Evolutionary conservation across 2,329 filamentous ascomycete species (phyloP), one percentile per base, ranked within the genome.

Genomic region (Pseudogymnoascus sp.): DNA sequence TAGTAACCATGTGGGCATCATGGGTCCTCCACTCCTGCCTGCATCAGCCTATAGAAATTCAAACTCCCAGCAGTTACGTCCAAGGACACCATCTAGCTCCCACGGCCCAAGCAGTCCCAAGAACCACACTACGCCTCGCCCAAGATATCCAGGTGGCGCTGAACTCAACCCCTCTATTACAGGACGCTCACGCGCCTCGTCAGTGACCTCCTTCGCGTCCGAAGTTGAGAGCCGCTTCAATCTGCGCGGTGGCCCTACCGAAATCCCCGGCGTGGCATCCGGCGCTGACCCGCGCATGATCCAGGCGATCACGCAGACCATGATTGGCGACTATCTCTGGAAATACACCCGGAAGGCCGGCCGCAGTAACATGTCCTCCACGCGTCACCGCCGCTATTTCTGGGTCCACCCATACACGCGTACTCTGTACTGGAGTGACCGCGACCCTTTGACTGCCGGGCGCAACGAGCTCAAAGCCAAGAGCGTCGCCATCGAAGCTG

Each of bases 241-340:
- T 70, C 86, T 90, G 38, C 80, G 83, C 9, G 74, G 81, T 61
- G 81, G 81, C 57, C 77, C 83, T 59, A 68, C 77, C 5, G 74
- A 76, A 60, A 76, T 78, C 26, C 73, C 77, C 52, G 86, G 85
- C 12, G 81, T 94, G 62, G 82, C 84, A 8, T 78, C 84, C 18
- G 82, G 82, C 64, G 95, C 91, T 4, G 94, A 99, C 74, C 92
- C 92, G 63, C 89, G 92, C 67, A 96, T 99, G 91, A 97, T 99
- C 66, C 91, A 96, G 75, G 94, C 94, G 56, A 96, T 99, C 65
- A 99, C 94, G 2, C 92, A 99, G 74, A 97, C 94, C 15, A 99
- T 99, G 94, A 97, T 99, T 70, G 94, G 94, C 60, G 94, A 99
- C 72, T 97, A 92, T 72, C 79, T 99, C 38, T 99, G 94, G 94